phyloP scores from a whole-genome alignment of 257 asterid genomes.

The Paulownia fortunei region DNA sequence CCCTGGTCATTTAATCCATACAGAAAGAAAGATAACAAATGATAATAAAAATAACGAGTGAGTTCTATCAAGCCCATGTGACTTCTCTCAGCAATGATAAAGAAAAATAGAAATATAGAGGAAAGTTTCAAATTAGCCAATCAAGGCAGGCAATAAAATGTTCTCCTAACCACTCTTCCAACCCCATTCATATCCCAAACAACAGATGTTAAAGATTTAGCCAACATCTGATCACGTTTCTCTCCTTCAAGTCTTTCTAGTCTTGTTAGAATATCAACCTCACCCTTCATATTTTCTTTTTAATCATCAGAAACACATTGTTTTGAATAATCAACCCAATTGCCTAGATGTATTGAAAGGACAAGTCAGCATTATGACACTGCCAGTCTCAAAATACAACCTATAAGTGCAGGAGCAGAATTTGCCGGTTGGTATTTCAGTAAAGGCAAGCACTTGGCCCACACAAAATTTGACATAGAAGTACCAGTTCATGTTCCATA shows the following conservation, averaged over 20 bases:
- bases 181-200: background rate
- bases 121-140: background rate
- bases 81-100: background rate
- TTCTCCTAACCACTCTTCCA: background rate
- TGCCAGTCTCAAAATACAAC: too few species aligned
- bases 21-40: background rate
- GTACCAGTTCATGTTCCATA: background rate
- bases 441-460: too few species aligned
- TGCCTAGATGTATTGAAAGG: background rate
- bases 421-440: background rate
- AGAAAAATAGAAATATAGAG: background rate
- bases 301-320: background rate
- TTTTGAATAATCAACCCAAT: background rate
- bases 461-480: background rate
- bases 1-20: background rate
- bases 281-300: background rate
- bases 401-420: background rate
- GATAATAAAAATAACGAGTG: background rate
- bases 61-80: background rate
- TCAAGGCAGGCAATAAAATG: background rate
- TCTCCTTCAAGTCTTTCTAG: conserved; percentile 8
- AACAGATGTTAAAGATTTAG: background rate
- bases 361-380: too few species aligned
- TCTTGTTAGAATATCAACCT: background rate
- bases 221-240: too few species aligned